phyloP scores from a whole-genome alignment of 2,329 filamentous ascomycete species.

The Fusarium acutatum region DNA sequence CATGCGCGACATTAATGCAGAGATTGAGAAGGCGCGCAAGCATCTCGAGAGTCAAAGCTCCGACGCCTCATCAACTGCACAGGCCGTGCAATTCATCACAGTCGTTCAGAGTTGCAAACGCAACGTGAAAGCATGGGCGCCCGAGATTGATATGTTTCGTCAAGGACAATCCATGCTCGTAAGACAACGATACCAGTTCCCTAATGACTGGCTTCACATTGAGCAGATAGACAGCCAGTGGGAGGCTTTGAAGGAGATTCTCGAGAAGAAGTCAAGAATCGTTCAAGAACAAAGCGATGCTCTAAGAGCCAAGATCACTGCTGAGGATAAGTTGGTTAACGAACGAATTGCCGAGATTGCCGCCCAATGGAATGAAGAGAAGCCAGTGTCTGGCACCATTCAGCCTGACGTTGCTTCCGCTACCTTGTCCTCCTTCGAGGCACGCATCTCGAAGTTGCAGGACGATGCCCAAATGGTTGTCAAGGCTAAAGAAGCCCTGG shows the following conservation, averaged over 20 bases:
- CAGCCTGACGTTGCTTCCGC: conserved; percentile 87
- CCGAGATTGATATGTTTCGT: conserved; percentile 94
- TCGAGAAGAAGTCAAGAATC: conserved; percentile 91
- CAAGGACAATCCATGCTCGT: conserved; percentile 93
- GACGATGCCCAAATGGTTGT: conserved; percentile 92
- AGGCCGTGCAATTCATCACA: conserved; percentile 98
- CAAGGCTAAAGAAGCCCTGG: conserved; percentile 95
- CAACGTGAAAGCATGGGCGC: conserved; percentile 92
- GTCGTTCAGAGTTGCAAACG: conserved; percentile 96
- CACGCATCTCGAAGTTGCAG: conserved; percentile 83
- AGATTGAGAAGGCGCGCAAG: conserved; percentile 88
- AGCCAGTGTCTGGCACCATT: conserved; percentile 94
- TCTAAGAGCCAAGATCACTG: conserved; percentile 90
- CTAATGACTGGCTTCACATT: conserved; percentile 92
- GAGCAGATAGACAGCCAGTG: conserved; percentile 97
- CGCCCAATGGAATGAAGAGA: conserved; percentile 91
- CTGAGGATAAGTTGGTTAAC: conserved; percentile 90
- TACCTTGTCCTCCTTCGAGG: conserved; percentile 83
- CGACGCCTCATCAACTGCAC: conserved; percentile 93
- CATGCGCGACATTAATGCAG: conserved; percentile 90
- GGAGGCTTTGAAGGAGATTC: conserved; percentile 90
- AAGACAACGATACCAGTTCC: conserved; percentile 92
- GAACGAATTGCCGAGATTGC: conserved; percentile 89
- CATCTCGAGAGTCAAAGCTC: conserved; percentile 92
- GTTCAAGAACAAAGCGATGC: conserved; percentile 97